Base-by-base conservation (phyloP, 176 grass and related monocot genomes). In the Hyparrhenia diplandra region DNA sequence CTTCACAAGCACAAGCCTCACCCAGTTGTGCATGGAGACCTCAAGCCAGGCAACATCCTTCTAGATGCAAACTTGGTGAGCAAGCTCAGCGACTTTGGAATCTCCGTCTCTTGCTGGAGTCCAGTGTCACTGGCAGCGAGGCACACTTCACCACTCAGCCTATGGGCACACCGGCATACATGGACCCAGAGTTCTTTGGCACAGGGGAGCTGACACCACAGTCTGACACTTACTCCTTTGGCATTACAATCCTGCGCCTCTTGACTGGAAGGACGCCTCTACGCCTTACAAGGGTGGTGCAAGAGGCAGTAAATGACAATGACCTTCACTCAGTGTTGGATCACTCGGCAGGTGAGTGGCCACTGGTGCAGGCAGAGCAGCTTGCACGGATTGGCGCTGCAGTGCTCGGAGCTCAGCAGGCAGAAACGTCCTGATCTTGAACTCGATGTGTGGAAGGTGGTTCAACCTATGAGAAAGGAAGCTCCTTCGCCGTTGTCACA, bases 211-310 rank as follows among this genome's bases (percentile, higher is more conserved):
- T 91, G 32, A 94, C 89, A 12, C 80, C 76, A 54, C 80, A 78
- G 68, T 94, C 92, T 57, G 88, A 94, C 63, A 79, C 82, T 5
- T 94, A 94, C 76, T 88, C 88, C 16, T 87, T 94, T 0, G 88
- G 88, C 21, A 73, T 94, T 39, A 84, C 88, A 10, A 84, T 94
- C 67, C 70, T 94, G 10, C 85, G 74, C 13, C 82, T 94, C 10
- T 41, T 94, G 70, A 89, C 86, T 0, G 92, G 92, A 64, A 88
- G 70, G 17, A 37, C 79, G 46, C 68, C 92, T 25, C 37, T 78
- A 11, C 73, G 78, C 32, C 82, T 91, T 13, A 42, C 10, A n/a
- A 82, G 76, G 62, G 61, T 67, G 78, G 85, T 94, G 35, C 23
- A 82, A 64, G 61, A 86, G 6, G 83, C 85, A 3, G 25, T 94